phyloP scores from a whole-genome alignment of 306 rosid species.

The Medicago lupulina region DNA sequence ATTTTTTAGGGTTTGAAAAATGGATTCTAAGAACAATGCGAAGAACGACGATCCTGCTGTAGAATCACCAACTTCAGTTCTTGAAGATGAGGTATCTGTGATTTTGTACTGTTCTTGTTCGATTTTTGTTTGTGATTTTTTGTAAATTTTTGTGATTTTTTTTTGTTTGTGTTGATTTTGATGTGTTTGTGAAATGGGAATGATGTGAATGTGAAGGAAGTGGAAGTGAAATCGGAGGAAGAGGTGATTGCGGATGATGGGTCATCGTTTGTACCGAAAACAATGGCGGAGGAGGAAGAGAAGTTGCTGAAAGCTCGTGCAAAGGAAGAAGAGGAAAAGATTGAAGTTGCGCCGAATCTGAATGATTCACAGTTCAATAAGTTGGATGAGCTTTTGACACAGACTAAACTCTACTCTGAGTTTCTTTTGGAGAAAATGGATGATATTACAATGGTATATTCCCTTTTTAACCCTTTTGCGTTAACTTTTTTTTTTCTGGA shows the following conservation, averaged over 20 bases:
- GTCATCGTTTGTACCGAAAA: conserved; percentile 46
- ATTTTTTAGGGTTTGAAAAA: conserved; percentile 59
- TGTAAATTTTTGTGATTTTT: too few species aligned
- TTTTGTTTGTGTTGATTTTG: conserved; percentile 16
- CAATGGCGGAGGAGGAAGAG: conserved; percentile 68
- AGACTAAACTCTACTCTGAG: conserved; percentile 81
- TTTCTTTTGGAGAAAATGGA: conserved; percentile 97
- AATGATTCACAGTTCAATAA: conserved; percentile 73
- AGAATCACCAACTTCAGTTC: conserved; percentile 87
- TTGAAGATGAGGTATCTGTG: conserved; percentile 73
- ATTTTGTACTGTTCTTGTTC: not conserved
- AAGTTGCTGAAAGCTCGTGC: conserved; percentile 63
- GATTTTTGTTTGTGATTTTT: too few species aligned
- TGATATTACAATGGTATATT: conserved; percentile 73
- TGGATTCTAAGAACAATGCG: conserved; percentile 51
- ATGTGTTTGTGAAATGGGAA: conserved; percentile 34
- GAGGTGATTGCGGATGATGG: conserved; percentile 54
- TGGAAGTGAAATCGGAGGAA: conserved; percentile 52
- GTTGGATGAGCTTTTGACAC: conserved; percentile 88
- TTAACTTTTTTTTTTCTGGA: conserved; percentile 22
- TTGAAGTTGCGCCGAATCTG: conserved; percentile 47
- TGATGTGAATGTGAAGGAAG: conserved; percentile 55
- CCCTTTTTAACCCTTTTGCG: not conserved
- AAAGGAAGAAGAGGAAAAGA: conserved; percentile 61
- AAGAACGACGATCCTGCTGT: conserved; percentile 52